Conservation (phyloP, 192 early-diverging fungal species). For the Coemansia sp. region DNA sequence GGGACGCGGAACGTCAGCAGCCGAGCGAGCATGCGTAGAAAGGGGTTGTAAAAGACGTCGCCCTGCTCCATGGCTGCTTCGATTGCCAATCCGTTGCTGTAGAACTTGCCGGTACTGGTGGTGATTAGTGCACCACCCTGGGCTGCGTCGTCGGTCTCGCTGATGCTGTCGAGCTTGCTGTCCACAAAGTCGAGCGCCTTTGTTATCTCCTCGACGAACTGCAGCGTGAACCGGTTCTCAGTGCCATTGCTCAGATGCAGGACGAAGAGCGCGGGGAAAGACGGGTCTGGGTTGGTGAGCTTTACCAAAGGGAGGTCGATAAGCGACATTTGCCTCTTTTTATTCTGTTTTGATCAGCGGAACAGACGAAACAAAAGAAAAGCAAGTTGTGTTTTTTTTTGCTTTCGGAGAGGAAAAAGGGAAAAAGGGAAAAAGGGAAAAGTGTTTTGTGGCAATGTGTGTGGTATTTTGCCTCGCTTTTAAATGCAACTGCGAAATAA, state of each 20-base stretch:
- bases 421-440: neutral
- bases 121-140: conserved; percentile 64
- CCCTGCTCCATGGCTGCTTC: conserved; percentile 57
- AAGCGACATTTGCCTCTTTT: conserved; percentile 27
- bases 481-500: neutral
- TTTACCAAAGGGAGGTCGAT: conserved; percentile 43
- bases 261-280: conserved; percentile 59
- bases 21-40: conserved; percentile 61
- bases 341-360: too few species aligned
- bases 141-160: conserved; percentile 29
- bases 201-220: conserved; percentile 61
- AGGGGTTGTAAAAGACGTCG: conserved; percentile 51
- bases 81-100: conserved; percentile 70
- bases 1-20: conserved; percentile 69
- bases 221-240: conserved; percentile 68
- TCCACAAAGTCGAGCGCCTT: conserved; percentile 65
- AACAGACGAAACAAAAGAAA: too few species aligned
- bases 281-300: conserved; percentile 43
- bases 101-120: conserved; percentile 67
- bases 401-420: neutral
- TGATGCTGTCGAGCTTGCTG: conserved; percentile 34
- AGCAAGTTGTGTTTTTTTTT: too few species aligned
- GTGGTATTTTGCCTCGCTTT: too few species aligned
- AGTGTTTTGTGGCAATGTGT: neutral
- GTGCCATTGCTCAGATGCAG: conserved; percentile 64